phyloP scores from a whole-genome alignment of 495 filamentous ascomycete species.

The Aspergillus avenaceus region DNA sequence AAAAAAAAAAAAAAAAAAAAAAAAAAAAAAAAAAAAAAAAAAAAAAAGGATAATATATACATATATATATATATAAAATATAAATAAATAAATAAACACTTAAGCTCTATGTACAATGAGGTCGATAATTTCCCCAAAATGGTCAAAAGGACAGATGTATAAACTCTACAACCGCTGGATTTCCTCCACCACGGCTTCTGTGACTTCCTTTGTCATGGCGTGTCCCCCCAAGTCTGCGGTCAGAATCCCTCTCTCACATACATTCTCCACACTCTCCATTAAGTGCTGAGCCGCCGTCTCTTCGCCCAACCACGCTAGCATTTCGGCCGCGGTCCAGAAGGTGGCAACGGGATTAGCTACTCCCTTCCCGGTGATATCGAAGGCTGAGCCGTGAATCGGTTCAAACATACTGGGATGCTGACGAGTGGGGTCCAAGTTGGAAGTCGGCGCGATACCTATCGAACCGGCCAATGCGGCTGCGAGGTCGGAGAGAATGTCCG shows the following conservation, averaged over 20 bases:
- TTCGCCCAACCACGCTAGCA: slow-evolving; percentile 63
- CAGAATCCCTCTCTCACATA: slow-evolving; percentile 52
- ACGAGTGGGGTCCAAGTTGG: slow-evolving; percentile 61
- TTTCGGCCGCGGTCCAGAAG: slow-evolving; percentile 66
- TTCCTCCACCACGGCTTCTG: slow-evolving; percentile 56
- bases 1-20: too few species aligned
- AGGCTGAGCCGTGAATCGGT: slow-evolving; percentile 64
- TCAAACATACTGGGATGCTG: slow-evolving; percentile 62
- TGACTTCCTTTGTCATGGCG: slow-evolving; percentile 54
- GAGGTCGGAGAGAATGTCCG: slow-evolving; percentile 55
- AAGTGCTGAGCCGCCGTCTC: slow-evolving; percentile 50
- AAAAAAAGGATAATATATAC: too few species aligned
- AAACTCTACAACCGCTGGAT: slow-evolving; percentile 37
- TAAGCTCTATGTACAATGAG: too few species aligned
- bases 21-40: too few species aligned
- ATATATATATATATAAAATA: too few species aligned
- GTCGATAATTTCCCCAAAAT: too few species aligned
- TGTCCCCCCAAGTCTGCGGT: slow-evolving; percentile 60
- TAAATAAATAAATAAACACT: too few species aligned
- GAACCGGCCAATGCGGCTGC: slow-evolving; percentile 54
- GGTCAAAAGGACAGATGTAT: too few species aligned
- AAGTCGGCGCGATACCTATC: slow-evolving; percentile 57
- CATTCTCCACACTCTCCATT: slow-evolving; percentile 57
- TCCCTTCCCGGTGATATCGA: slow-evolving; percentile 68
- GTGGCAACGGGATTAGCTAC: slow-evolving; percentile 69